Conservation (phyloP, 164 flowering plant genomes). For the Dillenia turbinata region DNA sequence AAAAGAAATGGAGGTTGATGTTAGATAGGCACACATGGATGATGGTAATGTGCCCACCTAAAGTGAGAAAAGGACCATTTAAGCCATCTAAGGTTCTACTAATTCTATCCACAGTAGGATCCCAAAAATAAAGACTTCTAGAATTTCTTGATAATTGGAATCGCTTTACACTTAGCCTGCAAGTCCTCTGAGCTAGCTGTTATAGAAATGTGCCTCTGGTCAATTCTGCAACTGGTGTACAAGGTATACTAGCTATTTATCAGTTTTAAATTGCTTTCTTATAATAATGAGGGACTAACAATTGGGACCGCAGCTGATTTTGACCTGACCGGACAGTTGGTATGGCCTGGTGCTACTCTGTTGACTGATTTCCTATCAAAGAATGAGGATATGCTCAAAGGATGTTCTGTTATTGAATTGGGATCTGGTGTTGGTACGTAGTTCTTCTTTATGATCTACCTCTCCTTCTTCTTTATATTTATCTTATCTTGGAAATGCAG, state of each 20-base stretch:
- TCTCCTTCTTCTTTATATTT: not conserved
- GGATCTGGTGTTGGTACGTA: constrained; percentile 86
- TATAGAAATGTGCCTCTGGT: not conserved
- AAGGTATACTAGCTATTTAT: too few species aligned
- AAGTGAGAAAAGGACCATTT: too few species aligned
- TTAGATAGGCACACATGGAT: too few species aligned
- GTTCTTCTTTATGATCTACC: not conserved
- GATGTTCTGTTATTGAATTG: constrained; percentile 63
- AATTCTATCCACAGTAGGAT: too few species aligned
- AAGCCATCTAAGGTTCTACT: too few species aligned
- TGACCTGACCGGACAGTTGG: constrained; percentile 95
- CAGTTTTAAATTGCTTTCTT: too few species aligned
- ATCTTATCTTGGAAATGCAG: not conserved
- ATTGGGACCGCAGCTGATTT: constrained; percentile 71
- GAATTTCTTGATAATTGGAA: not conserved
- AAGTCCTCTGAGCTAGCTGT: too few species aligned
- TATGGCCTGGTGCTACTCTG: constrained; percentile 92
- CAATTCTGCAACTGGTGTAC: not conserved
- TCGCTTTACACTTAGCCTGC: not conserved
- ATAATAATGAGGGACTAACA: constrained; percentile 13
- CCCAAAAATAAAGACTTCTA: too few species aligned
- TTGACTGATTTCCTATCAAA: constrained; percentile 68
- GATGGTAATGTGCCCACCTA: too few species aligned
- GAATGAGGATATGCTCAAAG: constrained; percentile 50
- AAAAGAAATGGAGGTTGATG: too few species aligned